These are phyloP conservation scores for Magnolia changhungtana DNA, from an alignment of 164 flowering plant species.

Conservation along the genomic window DNA sequence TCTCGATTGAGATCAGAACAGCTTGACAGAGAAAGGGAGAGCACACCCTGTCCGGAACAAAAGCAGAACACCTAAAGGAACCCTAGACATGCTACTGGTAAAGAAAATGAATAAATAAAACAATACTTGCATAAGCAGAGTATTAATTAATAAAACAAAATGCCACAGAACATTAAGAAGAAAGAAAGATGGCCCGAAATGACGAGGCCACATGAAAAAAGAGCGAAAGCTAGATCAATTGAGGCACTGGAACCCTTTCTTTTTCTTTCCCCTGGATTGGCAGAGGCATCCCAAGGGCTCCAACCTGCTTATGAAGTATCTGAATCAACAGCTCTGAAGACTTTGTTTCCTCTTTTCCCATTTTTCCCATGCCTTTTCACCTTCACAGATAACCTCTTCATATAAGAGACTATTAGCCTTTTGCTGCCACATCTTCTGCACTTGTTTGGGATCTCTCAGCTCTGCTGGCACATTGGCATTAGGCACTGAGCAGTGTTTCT, in stretches of 20 bases:
- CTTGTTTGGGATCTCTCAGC: constrained; percentile 70
- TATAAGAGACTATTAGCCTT: constrained; percentile 48
- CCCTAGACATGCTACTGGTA: not conserved
- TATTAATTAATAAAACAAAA: not conserved
- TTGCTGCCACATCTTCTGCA: constrained; percentile 69
- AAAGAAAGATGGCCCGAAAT: not conserved
- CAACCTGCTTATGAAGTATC: not conserved
- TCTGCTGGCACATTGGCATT: constrained; percentile 85
- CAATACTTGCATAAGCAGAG: not conserved
- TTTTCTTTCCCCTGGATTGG: not conserved
- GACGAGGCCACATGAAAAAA: not conserved
- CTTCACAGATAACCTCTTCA: constrained; percentile 51
- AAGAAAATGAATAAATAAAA: not conserved
- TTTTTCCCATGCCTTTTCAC: constrained; percentile 42
- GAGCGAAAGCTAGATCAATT: too few species aligned
- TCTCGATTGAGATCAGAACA: too few species aligned
- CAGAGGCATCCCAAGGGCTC: not conserved
- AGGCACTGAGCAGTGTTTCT: constrained; percentile 37
- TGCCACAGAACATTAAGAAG: not conserved
- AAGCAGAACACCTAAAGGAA: too few species aligned
- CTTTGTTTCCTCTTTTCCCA: constrained; percentile 24
- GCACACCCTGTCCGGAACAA: too few species aligned
- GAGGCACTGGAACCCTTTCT: not conserved
- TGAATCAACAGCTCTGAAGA: not conserved
- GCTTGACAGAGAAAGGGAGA: too few species aligned